Base-by-base conservation (phyloP, 176 grass and related monocot genomes). In the Bonia amplexicaulis region DNA sequence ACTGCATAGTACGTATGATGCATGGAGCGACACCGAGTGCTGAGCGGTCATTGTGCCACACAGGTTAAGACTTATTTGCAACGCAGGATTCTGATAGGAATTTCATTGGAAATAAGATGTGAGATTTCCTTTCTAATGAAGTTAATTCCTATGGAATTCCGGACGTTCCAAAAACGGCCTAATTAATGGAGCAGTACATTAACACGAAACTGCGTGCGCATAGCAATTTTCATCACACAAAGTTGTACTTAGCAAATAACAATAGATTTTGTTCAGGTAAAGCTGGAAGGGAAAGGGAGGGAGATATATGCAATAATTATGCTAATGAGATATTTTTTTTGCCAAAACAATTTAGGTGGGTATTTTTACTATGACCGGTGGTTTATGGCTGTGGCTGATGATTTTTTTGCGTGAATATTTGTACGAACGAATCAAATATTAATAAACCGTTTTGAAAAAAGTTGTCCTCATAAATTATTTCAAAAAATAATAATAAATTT, bases 341-440 rank as follows among this genome's bases (percentile, higher is more conserved):
- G 82, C 82, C 77, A 16, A 89, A 69, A 81, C 60, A 81, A 49
- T 66, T 67, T 29, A 2, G 71, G 35, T 37, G 35, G 5, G 31
- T 33, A 37, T 37, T 37, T 37, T 37, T 5, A 37, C 0, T 37
- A 5, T 37, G 35, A 5, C 2, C 5, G 35, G 0, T 37, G 35
- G 35, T 5, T 37, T 37, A 37, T 3, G 5, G 2, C 3, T 37
- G 0, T 5, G 5, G 0, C 0, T 0, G 35, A 37, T 37, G 35
- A 6, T 37, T 37, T 37, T 37, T 37, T 33, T 3, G 3, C 3
- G 31, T 33, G 3, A 33, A 33, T 3, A 3, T 33, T 33, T 33
- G 0, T 33, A 33, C 0, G 31, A 33, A 33, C 31, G 31, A 33
- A 33, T 33, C 3, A 3, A 33, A 33, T 33, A 3, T 33, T 33